phyloP scores from a whole-genome alignment of 192 early-diverging fungal species.

The Podochytrium sp. region DNA sequence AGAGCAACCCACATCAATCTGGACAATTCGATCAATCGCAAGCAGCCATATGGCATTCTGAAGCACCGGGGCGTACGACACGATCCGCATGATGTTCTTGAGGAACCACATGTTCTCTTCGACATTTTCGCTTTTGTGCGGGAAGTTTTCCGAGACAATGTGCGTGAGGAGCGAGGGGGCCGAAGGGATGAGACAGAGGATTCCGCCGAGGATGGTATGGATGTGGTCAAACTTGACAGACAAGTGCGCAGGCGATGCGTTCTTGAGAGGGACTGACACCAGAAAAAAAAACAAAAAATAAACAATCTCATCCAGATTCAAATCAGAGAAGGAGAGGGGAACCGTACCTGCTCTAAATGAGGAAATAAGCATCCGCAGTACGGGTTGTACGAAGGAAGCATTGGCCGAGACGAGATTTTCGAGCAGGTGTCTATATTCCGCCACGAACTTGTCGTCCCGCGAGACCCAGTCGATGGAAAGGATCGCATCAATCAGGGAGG shows the following conservation, averaged over 20 bases:
- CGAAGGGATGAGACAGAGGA: slow-evolving; percentile 72
- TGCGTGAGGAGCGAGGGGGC: slow-evolving; percentile 66
- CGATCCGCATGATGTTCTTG: slow-evolving; percentile 72
- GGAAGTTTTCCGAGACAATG: slow-evolving; percentile 66
- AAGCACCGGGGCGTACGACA: slow-evolving; percentile 77
- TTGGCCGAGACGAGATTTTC: slow-evolving; percentile 80
- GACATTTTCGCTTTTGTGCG: slow-evolving; percentile 69
- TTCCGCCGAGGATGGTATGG: slow-evolving; percentile 61
- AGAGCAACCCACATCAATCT: slow-evolving; percentile 75
- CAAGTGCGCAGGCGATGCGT: slow-evolving; percentile 6
- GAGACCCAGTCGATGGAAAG: background rate
- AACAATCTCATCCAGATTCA: background rate
- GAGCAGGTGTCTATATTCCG: slow-evolving; percentile 63
- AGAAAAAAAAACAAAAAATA: no score
- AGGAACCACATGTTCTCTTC: slow-evolving; percentile 67
- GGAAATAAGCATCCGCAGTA: slow-evolving; percentile 61
- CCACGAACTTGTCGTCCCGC: slow-evolving; percentile 30
- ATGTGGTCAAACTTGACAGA: slow-evolving; percentile 54
- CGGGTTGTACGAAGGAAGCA: slow-evolving; percentile 65
- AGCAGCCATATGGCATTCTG: slow-evolving; percentile 70
- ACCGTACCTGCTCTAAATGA: slow-evolving; percentile 55
- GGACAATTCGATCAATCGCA: slow-evolving; percentile 78
- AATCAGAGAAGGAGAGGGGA: background rate
- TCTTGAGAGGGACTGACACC: background rate
- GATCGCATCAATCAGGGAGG: background rate